Evolutionary conservation across 768 basidiomycete species (phyloP), one percentile per base, ranked within the genome.

Genomic region (Dendrothele bispora): DNA sequence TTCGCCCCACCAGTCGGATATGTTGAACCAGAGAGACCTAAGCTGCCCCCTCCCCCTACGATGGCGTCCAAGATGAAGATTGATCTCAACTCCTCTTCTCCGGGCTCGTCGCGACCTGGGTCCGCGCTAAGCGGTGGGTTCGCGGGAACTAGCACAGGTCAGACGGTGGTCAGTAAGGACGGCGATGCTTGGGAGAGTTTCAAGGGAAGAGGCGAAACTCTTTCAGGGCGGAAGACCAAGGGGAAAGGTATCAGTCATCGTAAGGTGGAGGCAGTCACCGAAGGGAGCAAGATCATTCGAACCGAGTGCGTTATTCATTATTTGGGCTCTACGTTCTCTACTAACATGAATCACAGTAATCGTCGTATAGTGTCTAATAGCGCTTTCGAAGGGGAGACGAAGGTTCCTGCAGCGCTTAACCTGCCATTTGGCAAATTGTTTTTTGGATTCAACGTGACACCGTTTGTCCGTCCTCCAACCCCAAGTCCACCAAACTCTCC

Each of bases 11-110:
- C 95, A 1, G 80, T 91, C 18, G 90, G 90, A 30, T 99, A 98
- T 62, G 88, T 94, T 28, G 97, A 98, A 63, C 97, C 97, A 2
- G 87, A 93, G 55, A 80, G 88, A 38, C 86, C 87, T 1, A 88
- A 91, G 56, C 82, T 92, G 2, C 78, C 82, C 3, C 84, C 92
- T 0, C 86, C 85, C 3, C 63, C 86, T 18, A 97, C 95, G 3
- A 98, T 99, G 95, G 94, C 94, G 3, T 88, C 88, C 25, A 98
- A 98, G 69, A 80, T 98, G 46, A 93, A 93, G 66, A 98, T 99
- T 47, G 94, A 99, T 64, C 69, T 92, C 25, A 83, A 86, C 60
- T 88, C 88, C 2, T 83, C 86, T 14, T 92, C 91, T 3, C 92
- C 91, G 3, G 89, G 88, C 14, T 91, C 88, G 1, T 91, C 88